These are phyloP conservation scores for Ceratocystis lukuohia DNA, from an alignment of 2,329 filamentous ascomycete species.

Conservation along the genomic window DNA sequence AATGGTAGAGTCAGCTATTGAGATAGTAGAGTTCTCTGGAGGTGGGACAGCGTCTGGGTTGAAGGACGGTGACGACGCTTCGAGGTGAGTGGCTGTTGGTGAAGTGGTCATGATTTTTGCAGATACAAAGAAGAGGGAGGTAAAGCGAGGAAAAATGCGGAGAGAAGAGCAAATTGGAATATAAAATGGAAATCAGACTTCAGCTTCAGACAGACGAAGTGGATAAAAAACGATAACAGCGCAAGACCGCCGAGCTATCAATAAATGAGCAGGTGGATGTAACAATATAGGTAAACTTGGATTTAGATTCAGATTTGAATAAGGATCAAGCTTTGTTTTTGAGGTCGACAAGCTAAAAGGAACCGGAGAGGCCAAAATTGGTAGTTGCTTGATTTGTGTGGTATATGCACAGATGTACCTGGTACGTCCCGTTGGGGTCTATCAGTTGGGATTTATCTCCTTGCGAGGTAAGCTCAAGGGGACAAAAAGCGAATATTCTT, in stretches of 20 bases:
- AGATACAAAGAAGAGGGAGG: not conserved
- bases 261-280: not conserved
- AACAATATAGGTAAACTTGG: too few species aligned
- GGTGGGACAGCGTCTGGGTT: not conserved
- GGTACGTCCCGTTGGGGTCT: not conserved
- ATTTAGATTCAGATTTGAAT: not conserved
- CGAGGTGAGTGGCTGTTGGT: not conserved
- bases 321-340: not conserved
- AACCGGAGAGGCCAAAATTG: not conserved
- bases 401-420: conserved; percentile 1
- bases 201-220: not conserved
- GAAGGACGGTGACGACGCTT: not conserved
- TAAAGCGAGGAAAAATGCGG: not conserved
- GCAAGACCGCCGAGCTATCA: not conserved
- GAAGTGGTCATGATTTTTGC: not conserved
- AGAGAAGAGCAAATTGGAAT: not conserved
- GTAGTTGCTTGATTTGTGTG: not conserved
- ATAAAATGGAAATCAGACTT: not conserved
- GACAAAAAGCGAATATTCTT: not conserved
- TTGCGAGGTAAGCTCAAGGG: not conserved
- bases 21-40: not conserved
- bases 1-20: not conserved
- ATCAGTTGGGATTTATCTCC: not conserved
- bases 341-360: not conserved
- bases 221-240: not conserved